Base-by-base conservation (phyloP, 2,329 filamentous ascomycete species). In the Pseudomassariella vexata region DNA sequence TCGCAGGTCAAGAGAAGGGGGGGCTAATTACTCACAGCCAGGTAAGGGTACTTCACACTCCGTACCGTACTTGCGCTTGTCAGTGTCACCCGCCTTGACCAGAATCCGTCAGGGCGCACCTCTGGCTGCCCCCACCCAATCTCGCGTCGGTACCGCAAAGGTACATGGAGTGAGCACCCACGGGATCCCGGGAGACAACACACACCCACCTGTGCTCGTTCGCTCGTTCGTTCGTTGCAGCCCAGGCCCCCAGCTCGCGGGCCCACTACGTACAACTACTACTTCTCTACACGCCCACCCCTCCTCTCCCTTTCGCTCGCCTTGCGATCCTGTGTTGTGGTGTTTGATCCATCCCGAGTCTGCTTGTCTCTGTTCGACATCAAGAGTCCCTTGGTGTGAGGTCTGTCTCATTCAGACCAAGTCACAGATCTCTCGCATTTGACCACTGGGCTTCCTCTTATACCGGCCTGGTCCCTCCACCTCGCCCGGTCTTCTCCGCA, bases 301-400 rank as follows among this genome's bases (percentile, higher is more conserved):
- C 45, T 48, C 52, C 47, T 49, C 49, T 53, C 52, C 37, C 44
- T 41, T 26, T 26, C 22, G 42, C 42, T 49, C 48, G 48, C 46
- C 40, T 49, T 47, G 44, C 42, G 46, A 28, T 52, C 47, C 46
- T 53, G 46, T n/a, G 49, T 44, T 52, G 35, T 36, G 41, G 41
- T 42, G 49, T 50, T 48, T 53, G 47, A 48, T 53, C 50, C 49
- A 54, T 51, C 47, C 31, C 47, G 45, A 48, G 46, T 40, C 44
- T 50, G 40, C 40, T 42, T 54, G 52, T 54, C 48, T 54, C 50
- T 54, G 40, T 19, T 38, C 32, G 36, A 34, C 24, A 35, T 46
- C 44, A 46, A 42, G 40, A 53, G 39, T 40, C 48, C 43, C 46
- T 37, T 45, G 39, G 45, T 37, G 50, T 53, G 52, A 51, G 48